A percentile compares a stretch with the other conserved stretches of the same genome.
These are phyloP conservation scores for Hemileccinum rubropunctum DNA, from an alignment of 768 basidiomycete species.

Conservation along the genomic window DNA sequence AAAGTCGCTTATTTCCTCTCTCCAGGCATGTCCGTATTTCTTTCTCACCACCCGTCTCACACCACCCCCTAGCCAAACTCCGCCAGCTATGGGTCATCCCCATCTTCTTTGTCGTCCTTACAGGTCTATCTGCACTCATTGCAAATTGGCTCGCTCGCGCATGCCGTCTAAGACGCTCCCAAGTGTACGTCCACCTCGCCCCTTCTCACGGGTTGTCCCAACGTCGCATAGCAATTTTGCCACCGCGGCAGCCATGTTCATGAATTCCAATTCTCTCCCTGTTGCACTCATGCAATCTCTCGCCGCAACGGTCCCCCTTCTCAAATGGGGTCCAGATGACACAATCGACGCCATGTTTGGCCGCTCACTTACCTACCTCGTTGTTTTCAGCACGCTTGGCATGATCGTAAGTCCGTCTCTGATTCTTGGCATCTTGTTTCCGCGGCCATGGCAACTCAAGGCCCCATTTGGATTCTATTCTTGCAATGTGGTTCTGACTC, in stretches of 20 bases:
- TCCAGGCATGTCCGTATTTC: constrained; percentile 50
- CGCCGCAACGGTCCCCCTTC: constrained; percentile 74
- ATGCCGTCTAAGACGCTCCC: constrained; percentile 68
- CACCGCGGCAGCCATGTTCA: constrained; percentile 82
- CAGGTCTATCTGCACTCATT: constrained; percentile 63
- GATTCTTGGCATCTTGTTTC: background rate
- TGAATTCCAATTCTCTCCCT: constrained; percentile 94
- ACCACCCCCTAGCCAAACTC: constrained; percentile 57
- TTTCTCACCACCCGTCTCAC: constrained; percentile 1
- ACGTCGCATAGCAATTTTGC: constrained; percentile 58
- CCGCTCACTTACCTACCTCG: constrained; percentile 84
- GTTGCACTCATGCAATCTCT: constrained; percentile 93
- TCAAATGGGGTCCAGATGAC: constrained; percentile 82
- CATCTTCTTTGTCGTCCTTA: constrained; percentile 79
- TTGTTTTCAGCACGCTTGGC: constrained; percentile 91
- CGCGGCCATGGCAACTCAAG: too few species aligned
- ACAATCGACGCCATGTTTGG: constrained; percentile 88
- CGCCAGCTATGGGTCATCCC: constrained; percentile 84
- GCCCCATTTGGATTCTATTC: background rate
- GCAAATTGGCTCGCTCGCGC: constrained; percentile 61
- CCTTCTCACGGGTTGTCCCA: background rate
- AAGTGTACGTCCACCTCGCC: constrained; percentile 52
- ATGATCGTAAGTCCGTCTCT: constrained; percentile 72
- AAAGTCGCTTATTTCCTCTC: constrained; percentile 93
- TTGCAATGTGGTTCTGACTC: background rate